Evolutionary conservation across 2,329 filamentous ascomycete genomes (phyloP).

Genomic region (Cercospora sp.): DNA sequence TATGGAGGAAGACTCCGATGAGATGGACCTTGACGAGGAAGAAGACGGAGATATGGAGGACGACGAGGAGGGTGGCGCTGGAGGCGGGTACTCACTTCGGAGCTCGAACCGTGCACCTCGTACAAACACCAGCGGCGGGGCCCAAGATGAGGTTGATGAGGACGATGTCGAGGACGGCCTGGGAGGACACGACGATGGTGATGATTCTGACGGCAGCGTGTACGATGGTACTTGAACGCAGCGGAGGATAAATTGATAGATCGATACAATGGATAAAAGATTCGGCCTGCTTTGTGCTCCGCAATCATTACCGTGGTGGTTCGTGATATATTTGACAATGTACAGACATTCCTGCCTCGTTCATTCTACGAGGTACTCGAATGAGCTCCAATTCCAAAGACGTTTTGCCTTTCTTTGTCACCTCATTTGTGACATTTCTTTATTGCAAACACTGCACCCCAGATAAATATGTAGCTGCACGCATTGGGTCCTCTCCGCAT

Average conservation of each 20-base stretch:
- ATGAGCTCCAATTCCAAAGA: not conserved
- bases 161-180: not conserved
- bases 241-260: not conserved
- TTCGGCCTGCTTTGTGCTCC: not conserved
- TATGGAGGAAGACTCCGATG: not conserved
- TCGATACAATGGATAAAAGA: not conserved
- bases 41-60: not conserved
- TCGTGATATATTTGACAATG: not conserved
- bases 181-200: not conserved
- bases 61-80: not conserved
- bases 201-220: slow-evolving; percentile 3
- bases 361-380: not conserved
- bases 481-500: not conserved
- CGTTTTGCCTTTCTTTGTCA: not conserved
- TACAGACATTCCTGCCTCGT: not conserved
- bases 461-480: not conserved
- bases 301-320: not conserved
- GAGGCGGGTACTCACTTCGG: not conserved
- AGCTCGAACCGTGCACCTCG: not conserved
- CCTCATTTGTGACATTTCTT: not conserved
- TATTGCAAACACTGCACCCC: not conserved
- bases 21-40: not conserved
- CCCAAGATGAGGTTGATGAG: not conserved
- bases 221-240: not conserved
- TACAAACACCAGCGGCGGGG: not conserved